Base-by-base conservation (phyloP, 306 rosid genomes). In the Cicer pinnatifidum region DNA sequence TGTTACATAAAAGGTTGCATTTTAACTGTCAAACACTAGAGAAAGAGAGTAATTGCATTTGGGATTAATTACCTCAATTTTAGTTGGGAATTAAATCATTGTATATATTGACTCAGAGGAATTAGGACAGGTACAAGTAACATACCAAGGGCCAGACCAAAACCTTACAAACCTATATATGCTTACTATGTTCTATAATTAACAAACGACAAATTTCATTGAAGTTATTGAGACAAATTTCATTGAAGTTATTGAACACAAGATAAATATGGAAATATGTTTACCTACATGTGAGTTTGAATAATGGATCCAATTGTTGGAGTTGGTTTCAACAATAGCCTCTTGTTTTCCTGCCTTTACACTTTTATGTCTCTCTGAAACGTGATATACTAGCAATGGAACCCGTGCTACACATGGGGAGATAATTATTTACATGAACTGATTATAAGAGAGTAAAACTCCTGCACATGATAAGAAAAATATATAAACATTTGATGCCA, bases 291-390 rank as follows among this genome's bases (percentile, higher is more conserved):
- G 60, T 40, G 38, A 59, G 53, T 52, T 71, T 59, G 52, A 77
- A 41, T 66, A 33, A 66, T 75, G 75, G 63, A 39, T 63, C 72
- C 69, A 37, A 15, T 16, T 63, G 33, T 39, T 13, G 50, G n/a
- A 63, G 9, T 15, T 63, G 43, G 44, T 60, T 60, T 60, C 41
- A 61, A 38, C 46, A 37, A 28, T 46, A 57, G 68, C 59, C 58
- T 54, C 39, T 19, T 50, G 63, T 35, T 74, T 68, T 33, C 41
- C 9, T 13, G 38, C 6, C 43, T 43, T 46, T 58, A 20, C 59
- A 64, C 23, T 77, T 74, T 52, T n/a, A n/a, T 58, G 63, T 51
- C 54, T 65, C 43, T 75, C 50, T 23, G 72, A 82, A 75, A 62
- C 17, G 1, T 43, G n/a, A 8, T 33, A 40, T 66, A 69, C 46